phyloP scores from a whole-genome alignment of 1,284 basidiomycete species.

The Ustilago xerochloae region DNA sequence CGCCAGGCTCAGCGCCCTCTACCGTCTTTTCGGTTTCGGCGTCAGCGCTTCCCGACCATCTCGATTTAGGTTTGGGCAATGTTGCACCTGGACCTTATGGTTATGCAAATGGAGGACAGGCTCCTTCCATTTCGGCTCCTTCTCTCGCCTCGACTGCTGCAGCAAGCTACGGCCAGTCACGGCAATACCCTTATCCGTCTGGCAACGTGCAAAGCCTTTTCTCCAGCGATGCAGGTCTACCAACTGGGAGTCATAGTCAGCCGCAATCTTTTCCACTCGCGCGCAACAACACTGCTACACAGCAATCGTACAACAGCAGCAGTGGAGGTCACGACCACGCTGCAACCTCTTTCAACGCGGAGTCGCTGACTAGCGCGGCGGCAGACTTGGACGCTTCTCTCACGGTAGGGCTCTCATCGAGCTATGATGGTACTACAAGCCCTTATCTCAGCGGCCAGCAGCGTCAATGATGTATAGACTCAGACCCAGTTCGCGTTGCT shows the following conservation, averaged over 20 bases:
- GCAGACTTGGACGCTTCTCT: slow-evolving; percentile 21
- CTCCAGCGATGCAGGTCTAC: not conserved
- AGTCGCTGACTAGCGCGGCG: not conserved
- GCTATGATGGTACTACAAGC: not conserved
- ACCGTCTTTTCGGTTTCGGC: slow-evolving; percentile 16
- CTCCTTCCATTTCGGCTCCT: slow-evolving; percentile 2
- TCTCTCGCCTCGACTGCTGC: slow-evolving; percentile 2
- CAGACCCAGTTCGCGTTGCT: not conserved
- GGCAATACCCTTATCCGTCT: slow-evolving; percentile 1
- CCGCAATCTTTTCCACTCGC: not conserved
- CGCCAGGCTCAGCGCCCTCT: slow-evolving; percentile 4
- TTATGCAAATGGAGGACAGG: not conserved
- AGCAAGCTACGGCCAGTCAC: not conserved
- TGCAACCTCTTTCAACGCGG: not conserved
- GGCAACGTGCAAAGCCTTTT: not conserved
- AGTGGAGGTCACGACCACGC: not conserved
- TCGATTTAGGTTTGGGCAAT: not conserved
- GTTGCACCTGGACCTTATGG: not conserved
- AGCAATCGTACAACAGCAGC: slow-evolving; percentile 7
- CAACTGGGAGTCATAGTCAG: not conserved
- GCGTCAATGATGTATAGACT: not conserved
- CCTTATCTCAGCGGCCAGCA: not conserved
- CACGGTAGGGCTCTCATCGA: slow-evolving; percentile 7
- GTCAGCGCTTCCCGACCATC: slow-evolving; percentile 9
- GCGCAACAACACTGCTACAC: slow-evolving; percentile 9